phyloP scores from a whole-genome alignment of 2,329 filamentous ascomycete genomes.

The Alternaria gaisen region DNA sequence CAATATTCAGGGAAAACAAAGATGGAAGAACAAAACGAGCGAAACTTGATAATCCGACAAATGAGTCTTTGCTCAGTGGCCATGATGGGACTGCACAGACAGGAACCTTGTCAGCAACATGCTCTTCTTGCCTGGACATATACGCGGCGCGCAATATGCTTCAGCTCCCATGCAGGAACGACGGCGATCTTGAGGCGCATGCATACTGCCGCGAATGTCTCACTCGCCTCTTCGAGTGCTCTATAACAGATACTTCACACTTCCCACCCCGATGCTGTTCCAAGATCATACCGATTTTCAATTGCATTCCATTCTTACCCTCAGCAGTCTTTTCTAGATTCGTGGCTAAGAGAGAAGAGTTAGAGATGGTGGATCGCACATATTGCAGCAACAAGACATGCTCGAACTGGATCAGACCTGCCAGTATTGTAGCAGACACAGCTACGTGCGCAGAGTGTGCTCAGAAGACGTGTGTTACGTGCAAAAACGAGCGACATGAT shows the following conservation, averaged over 20 bases:
- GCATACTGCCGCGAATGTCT: background rate
- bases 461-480: background rate
- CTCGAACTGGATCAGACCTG: background rate
- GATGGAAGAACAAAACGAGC: background rate
- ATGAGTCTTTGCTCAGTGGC: background rate
- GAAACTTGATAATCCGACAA: background rate
- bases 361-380: background rate
- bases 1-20: background rate
- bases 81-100: background rate
- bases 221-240: background rate
- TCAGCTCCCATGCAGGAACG: background rate
- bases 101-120: background rate
- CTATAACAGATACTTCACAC: background rate
- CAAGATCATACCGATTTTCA: background rate
- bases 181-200: background rate
- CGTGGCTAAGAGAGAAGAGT: background rate
- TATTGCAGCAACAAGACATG: background rate
- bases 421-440: background rate
- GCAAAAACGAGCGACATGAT: background rate
- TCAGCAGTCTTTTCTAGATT: background rate
- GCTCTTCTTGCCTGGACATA: background rate
- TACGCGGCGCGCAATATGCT: background rate
- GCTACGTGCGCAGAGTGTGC: background rate
- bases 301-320: background rate
- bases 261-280: background rate